phyloP scores from a whole-genome alignment of 371 early-diverging fungal genomes.

The Lichtheimia hyalospora region DNA sequence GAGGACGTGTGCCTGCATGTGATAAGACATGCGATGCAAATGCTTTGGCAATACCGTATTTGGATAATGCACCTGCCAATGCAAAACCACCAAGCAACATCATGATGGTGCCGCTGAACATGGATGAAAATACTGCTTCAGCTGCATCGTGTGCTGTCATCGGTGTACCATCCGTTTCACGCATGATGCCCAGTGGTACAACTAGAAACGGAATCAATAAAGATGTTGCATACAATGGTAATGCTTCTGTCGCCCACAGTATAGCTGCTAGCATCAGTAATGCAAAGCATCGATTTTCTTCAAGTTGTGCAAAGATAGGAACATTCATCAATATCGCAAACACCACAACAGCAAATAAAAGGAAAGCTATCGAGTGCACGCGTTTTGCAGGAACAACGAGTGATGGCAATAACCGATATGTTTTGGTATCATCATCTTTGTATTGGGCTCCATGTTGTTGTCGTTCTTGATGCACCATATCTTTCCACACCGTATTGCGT shows the following conservation, averaged over 20 bases:
- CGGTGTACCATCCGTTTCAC: conserved; percentile 22
- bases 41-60: conserved; percentile 69
- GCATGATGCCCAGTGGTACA: conserved; percentile 66
- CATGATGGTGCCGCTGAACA: conserved; percentile 98
- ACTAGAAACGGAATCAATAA: conserved; percentile 74
- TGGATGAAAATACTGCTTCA: conserved; percentile 81
- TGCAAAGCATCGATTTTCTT: conserved; percentile 61
- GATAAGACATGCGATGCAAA: conserved; percentile 67
- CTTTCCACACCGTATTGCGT: conserved; percentile 80
- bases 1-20: conserved; percentile 69
- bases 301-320: conserved; percentile 51
- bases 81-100: conserved; percentile 93
- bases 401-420: conserved; percentile 28
- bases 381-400: conserved; percentile 14
- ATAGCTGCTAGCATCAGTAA: conserved; percentile 61
- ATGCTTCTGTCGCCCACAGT: conserved; percentile 69
- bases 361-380: conserved; percentile 18
- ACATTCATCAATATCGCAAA: conserved; percentile 56
- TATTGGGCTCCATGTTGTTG: conserved; percentile 42
- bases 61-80: conserved; percentile 79
- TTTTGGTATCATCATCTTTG: conserved; percentile 10
- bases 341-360: conserved; percentile 44
- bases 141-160: conserved; percentile 72
- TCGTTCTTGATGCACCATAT: conserved; percentile 74
- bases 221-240: conserved; percentile 82